Conservation (phyloP, 2,329 filamentous ascomycete species). For the Myrmaecium sp. region DNA sequence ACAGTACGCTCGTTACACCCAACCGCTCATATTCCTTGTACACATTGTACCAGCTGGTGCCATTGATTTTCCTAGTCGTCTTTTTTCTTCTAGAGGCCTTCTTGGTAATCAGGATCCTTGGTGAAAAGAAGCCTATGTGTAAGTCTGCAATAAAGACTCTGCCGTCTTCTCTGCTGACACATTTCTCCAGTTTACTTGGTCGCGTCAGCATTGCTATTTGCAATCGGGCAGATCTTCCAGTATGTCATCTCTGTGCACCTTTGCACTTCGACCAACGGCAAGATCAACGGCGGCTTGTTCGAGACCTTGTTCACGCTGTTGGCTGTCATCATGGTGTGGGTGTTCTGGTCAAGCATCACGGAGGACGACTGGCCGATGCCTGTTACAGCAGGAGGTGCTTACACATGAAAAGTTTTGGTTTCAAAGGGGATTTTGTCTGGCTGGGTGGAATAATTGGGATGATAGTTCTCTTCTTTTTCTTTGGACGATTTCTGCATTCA, state of each 20-base stretch:
- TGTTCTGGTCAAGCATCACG: conserved; percentile 98
- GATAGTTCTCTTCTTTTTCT: conserved; percentile 19
- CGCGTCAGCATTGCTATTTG: conserved; percentile 63
- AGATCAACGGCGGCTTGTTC: conserved; percentile 86
- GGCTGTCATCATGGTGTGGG: conserved; percentile 69
- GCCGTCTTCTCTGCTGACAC: conserved; percentile 1
- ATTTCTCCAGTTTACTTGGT: conserved; percentile 49
- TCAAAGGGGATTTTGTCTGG: too few relatives aligned
- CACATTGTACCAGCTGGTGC: conserved; percentile 79
- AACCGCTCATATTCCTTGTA: conserved; percentile 73
- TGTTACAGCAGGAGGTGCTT: conserved; percentile 19
- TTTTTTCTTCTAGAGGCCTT: conserved; percentile 74
- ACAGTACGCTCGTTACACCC: conserved; percentile 29
- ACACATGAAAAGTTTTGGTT: too few relatives aligned
- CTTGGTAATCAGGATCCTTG: conserved; percentile 70
- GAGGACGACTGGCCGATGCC: conserved; percentile 88
- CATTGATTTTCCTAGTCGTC: conserved; percentile 72
- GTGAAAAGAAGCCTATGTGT: conserved; percentile 81
- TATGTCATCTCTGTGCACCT: conserved; percentile 86
- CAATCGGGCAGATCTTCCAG: conserved; percentile 87
- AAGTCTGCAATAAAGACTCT: conserved; percentile 17
- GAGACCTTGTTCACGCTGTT: conserved; percentile 83
- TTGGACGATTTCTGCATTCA: too few relatives aligned
- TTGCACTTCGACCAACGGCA: conserved; percentile 64
- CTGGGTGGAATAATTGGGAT: conserved; percentile 10